Percentiles rank a stretch among this genome's conserved stretches.
Evolutionary conservation across 2,329 filamentous ascomycete species (phyloP).

Genomic region (Hirsutella minnesotensis): DNA sequence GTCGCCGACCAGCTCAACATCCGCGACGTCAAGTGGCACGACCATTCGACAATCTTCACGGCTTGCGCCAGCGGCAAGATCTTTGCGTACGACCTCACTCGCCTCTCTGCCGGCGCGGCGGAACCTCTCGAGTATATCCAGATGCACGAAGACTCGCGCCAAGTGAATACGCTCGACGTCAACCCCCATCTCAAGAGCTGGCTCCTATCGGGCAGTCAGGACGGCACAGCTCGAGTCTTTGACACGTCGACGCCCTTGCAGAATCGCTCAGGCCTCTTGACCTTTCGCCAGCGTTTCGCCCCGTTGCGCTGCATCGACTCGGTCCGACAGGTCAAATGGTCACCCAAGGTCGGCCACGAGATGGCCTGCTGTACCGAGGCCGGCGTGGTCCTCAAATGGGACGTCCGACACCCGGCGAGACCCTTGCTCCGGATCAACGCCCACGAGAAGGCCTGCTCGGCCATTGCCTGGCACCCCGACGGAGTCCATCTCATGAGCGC

Average conservation of each 20-base stretch:
- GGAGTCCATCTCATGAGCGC: conserved; percentile 54
- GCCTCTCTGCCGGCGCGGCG: conserved; percentile 29
- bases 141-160: conserved; percentile 48
- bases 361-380: conserved; percentile 55
- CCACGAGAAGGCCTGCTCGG: conserved; percentile 46
- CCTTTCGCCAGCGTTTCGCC: conserved; percentile 34
- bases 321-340: conserved; percentile 54
- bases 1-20: conserved; percentile 49
- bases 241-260: conserved; percentile 39
- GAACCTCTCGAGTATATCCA: conserved; percentile 43
- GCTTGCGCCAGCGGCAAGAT: conserved; percentile 54
- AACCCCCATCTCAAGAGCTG: conserved; percentile 47
- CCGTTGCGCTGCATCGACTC: conserved; percentile 25
- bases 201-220: conserved; percentile 51
- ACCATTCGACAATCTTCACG: conserved; percentile 44
- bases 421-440: conserved; percentile 49
- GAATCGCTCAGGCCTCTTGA: conserved; percentile 35
- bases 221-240: conserved; percentile 50
- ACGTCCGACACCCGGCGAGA: conserved; percentile 40
- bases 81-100: conserved; percentile 49
- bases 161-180: conserved; percentile 52
- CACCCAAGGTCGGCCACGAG: conserved; percentile 45
- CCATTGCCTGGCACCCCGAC: conserved; percentile 57
- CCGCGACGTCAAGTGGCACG: conserved; percentile 48
- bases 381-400: conserved; percentile 52